These are phyloP conservation scores for Citrus maxima DNA, from an alignment of 345 rosid species.

Conservation along the genomic window DNA sequence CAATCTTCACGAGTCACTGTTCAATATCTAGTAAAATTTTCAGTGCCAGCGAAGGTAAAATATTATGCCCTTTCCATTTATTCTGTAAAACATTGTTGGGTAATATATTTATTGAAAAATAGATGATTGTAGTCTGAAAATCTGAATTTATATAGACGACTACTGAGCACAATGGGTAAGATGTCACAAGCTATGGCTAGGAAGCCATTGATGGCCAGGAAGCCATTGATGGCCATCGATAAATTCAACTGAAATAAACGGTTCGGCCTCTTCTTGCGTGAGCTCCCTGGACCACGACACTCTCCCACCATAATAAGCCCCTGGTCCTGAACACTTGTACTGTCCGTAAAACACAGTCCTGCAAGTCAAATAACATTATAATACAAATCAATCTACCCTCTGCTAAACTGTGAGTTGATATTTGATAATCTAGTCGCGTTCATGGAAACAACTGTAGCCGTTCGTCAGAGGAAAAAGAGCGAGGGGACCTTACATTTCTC, in stretches of 20 bases:
- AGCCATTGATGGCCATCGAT: slow-evolving; percentile 34
- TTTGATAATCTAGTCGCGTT: not conserved
- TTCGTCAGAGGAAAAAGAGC: not conserved
- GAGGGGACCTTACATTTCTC: slow-evolving; percentile 22
- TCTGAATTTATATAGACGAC: not conserved
- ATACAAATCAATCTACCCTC: not conserved
- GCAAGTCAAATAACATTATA: not conserved
- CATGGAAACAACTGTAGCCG: no score
- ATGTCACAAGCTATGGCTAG: not conserved
- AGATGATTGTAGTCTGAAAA: not conserved
- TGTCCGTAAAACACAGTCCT: slow-evolving; percentile 50
- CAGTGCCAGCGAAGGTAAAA: not conserved
- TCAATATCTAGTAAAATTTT: not conserved
- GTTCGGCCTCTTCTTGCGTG: slow-evolving; percentile 27
- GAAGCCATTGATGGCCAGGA: no score
- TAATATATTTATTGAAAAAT: not conserved
- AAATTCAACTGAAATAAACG: slow-evolving; percentile 35
- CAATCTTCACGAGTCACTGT: not conserved
- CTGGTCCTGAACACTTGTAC: slow-evolving; percentile 48
- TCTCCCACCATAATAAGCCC: slow-evolving; percentile 35
- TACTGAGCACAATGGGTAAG: not conserved
- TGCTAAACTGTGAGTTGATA: not conserved
- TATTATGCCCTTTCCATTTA: not conserved
- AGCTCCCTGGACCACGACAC: slow-evolving; percentile 51
- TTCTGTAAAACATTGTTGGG: not conserved